Percentiles rank a stretch among this genome's conserved stretches.
These are phyloP conservation scores for Yamadazyma taylorii DNA, from an alignment of 1,139 yeast species.

Conservation along the genomic window DNA sequence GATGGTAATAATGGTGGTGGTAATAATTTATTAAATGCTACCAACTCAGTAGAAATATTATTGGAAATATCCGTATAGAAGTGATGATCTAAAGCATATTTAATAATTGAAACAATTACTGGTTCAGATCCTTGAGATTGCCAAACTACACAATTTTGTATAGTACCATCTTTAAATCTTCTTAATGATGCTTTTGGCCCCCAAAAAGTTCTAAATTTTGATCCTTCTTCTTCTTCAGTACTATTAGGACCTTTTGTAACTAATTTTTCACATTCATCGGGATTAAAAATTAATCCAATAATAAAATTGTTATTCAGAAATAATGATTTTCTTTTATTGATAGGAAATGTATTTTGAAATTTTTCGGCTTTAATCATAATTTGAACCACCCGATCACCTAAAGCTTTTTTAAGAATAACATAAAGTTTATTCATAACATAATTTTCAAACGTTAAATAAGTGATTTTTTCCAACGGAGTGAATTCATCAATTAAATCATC, in stretches of 20 bases:
- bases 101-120: constrained; percentile 63
- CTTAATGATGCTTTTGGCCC: constrained; percentile 82
- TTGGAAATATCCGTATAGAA: constrained; percentile 48
- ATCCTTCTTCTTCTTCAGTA: constrained; percentile 56
- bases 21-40: constrained; percentile 49
- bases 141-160: constrained; percentile 92
- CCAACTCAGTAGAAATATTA: constrained; percentile 39
- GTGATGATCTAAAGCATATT: constrained; percentile 64
- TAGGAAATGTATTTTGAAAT: constrained; percentile 36
- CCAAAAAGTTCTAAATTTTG: constrained; percentile 82
- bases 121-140: constrained; percentile 58
- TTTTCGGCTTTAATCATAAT: constrained; percentile 39
- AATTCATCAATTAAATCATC: constrained; percentile 45
- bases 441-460: constrained; percentile 69
- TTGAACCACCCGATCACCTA: constrained; percentile 62
- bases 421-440: constrained; percentile 62
- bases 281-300: constrained; percentile 70
- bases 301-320: constrained; percentile 35
- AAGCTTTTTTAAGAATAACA: constrained; percentile 58
- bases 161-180: constrained; percentile 86
- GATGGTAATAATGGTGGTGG: constrained; percentile 65
- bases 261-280: constrained; percentile 73
- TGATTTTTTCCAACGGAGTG: constrained; percentile 72
- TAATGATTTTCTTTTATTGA: constrained; percentile 59
- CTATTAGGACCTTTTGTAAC: constrained; percentile 86